Conservation (phyloP, 257 asterid genomes). For the Solanum paucissectum region DNA sequence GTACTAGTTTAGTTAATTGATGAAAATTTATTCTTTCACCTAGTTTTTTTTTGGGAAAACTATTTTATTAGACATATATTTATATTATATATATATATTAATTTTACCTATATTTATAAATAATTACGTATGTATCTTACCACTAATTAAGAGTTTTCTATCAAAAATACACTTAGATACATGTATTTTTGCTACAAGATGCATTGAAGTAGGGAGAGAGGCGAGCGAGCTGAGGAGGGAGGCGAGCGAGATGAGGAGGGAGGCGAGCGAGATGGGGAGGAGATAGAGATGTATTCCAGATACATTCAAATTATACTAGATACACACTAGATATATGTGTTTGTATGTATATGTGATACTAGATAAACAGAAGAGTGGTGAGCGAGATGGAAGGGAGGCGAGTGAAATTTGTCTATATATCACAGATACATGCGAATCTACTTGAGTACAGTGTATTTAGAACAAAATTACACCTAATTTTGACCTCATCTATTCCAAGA, state of each 20-base stretch:
- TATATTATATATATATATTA: too few species aligned
- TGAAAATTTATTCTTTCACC: not conserved
- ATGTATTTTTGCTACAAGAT: too few species aligned
- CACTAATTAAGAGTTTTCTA: too few species aligned
- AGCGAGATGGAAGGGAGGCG: not conserved
- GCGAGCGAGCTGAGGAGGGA: not conserved
- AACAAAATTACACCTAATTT: too few species aligned
- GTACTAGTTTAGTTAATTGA: not conserved
- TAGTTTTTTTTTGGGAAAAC: too few species aligned
- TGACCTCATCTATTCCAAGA: fast-evolving
- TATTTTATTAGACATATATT: too few species aligned
- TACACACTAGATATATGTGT: too few species aligned
- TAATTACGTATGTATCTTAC: fast-evolving
- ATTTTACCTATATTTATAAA: too few species aligned
- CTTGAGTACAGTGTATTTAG: too few species aligned
- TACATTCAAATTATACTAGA: too few species aligned
- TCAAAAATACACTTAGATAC: too few species aligned
- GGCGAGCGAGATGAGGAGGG: too few species aligned
- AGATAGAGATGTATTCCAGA: not conserved
- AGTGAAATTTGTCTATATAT: not conserved
- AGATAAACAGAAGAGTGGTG: not conserved
- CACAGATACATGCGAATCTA: not conserved
- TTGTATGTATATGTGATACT: not conserved
- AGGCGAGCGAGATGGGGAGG: not conserved
- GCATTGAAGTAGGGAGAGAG: not conserved